Conservation (phyloP, 768 basidiomycete species). For the Psilocybe tampanensis region DNA sequence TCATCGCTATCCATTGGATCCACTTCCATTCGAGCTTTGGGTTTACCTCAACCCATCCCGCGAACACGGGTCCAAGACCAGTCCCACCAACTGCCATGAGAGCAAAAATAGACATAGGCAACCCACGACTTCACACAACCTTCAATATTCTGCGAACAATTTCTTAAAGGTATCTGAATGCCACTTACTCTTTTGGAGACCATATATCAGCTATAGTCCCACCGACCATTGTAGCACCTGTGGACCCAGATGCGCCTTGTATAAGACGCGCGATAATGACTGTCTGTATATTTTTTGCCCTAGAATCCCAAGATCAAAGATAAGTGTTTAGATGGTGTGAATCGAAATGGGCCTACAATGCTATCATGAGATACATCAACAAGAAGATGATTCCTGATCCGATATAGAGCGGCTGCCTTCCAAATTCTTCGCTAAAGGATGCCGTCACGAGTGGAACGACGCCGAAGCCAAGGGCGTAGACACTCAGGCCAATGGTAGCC, state of each 20-base stretch:
- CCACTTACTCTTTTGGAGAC: conserved; percentile 55
- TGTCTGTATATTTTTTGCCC: conserved; percentile 55
- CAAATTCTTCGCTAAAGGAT: conserved; percentile 75
- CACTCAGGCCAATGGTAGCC: conserved; percentile 50
- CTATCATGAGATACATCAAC: conserved; percentile 53
- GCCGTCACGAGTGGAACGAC: conserved; percentile 67
- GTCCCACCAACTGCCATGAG: conserved; percentile 53
- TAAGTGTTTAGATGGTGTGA: not conserved
- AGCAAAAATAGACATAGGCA: conserved; percentile 79
- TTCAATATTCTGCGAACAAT: not conserved
- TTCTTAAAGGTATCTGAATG: too few species aligned
- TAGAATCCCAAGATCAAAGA: conserved; percentile 14
- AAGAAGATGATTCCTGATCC: conserved; percentile 51
- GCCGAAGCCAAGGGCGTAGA: conserved; percentile 65
- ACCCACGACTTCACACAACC: conserved; percentile 55
- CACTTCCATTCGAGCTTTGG: conserved; percentile 28
- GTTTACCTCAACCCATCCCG: conserved; percentile 33
- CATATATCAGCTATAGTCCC: conserved; percentile 78
- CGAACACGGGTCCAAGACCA: conserved; percentile 26
- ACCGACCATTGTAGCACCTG: conserved; percentile 72
- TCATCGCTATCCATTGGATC: conserved; percentile 34
- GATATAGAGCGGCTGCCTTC: conserved; percentile 64
- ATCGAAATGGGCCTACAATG: conserved; percentile 34
- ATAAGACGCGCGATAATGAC: conserved; percentile 71
- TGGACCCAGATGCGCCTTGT: conserved; percentile 68